Evolutionary conservation across 768 basidiomycete genomes (phyloP), one percentile per base, ranked within the genome.

Genomic region (Boletus reticulatus): DNA sequence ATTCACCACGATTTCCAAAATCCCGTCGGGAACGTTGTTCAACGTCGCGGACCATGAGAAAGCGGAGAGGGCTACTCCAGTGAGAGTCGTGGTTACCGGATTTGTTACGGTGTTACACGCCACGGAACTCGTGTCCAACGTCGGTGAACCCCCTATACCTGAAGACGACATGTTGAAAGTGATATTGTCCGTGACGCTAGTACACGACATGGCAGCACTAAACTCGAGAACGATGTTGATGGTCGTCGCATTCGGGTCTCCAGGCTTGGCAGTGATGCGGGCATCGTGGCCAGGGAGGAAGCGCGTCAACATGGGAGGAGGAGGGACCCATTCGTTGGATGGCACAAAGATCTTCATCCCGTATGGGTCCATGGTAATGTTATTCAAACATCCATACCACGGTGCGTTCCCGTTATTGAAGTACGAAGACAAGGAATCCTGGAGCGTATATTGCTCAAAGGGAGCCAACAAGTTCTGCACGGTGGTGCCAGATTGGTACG

Each of bases 261-360:
- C 67, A 10, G 62, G 9, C 1, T 38, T 50, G 19, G 78, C 79
- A 17, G 71, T 68, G 38, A 92, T 73, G 42, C 94, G 88, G 42
- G 84, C 78, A 63, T 97, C 94, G 69, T 97, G 94, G 2, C 94
- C 94, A 0, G 94, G 94, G 3, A 72, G 67, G 72, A 96, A 96
- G 51, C 81, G 82, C 17, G 91, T 92, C 53, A 97, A 69, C 52
- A 83, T 81, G 16, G 94, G 90, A 6, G 76, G 81, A 50, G 89
- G 85, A 7, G 82, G 61, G 7, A 83, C 74, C 92, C 93, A 97
- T 59, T 87, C 77, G 0, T 55, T 62, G 1, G 56, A 39, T 0
- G 89, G 90, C 9, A 97, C 92, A 19, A 94, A 77, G 1, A 83
- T 84, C 71, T 94, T 94, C 80, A 88, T 94, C 32, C 88, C 83